These are phyloP conservation scores for Penicillium sp. DNA, from an alignment of 2,329 filamentous ascomycete genomes.

Conservation along the genomic window DNA sequence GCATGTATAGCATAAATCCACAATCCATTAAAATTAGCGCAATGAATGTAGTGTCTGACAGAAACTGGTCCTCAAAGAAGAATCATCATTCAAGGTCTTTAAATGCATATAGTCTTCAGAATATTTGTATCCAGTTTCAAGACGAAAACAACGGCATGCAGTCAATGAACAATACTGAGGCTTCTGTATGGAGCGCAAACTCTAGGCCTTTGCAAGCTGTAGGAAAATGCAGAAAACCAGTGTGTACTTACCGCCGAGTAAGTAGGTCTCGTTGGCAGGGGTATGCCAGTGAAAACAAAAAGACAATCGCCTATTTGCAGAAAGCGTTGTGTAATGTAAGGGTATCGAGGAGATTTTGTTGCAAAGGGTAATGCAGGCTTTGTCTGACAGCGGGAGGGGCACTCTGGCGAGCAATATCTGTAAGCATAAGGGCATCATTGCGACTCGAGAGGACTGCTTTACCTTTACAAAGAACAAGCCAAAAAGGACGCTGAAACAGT, in stretches of 20 bases:
- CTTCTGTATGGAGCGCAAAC: not conserved
- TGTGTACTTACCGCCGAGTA: not conserved
- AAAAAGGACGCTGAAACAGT: not conserved
- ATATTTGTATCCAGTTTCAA: not conserved
- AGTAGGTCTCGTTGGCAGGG: not conserved
- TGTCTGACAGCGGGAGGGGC: not conserved
- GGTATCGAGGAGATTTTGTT: not conserved
- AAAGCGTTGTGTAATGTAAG: not conserved
- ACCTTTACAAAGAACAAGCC: slow-evolving; percentile 1
- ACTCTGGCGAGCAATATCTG: not conserved
- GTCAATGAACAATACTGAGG: not conserved
- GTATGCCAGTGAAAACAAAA: not conserved
- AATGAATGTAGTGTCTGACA: not conserved
- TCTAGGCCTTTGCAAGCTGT: not conserved
- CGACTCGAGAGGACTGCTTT: not conserved
- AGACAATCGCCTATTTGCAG: not conserved
- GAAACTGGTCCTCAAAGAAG: not conserved
- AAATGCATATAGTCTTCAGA: not conserved
- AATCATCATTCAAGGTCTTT: not conserved
- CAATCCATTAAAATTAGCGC: not conserved
- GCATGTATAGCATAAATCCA: not conserved
- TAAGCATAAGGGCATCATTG: not conserved
- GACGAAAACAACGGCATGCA: not conserved
- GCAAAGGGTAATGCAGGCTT: not conserved
- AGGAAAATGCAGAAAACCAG: not conserved